A percentile compares a stretch with the other conserved stretches of the same genome.
Conservation (phyloP, 805 yeast species). For the Lachancea quebecensis region DNA sequence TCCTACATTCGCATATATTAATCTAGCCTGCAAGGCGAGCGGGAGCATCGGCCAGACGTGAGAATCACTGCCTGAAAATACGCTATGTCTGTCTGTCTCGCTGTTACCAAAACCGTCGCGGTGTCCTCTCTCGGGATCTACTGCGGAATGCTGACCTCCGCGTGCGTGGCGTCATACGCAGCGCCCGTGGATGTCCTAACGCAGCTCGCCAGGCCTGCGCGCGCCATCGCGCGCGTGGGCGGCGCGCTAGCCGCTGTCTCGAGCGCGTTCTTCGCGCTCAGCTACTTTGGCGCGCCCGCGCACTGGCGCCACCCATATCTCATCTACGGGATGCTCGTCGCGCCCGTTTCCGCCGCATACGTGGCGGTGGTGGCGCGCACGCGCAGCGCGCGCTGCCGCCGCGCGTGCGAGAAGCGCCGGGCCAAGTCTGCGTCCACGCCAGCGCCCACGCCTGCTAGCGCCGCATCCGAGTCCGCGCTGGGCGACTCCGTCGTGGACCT, state of each 20-base stretch:
- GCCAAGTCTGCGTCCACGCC: not conserved
- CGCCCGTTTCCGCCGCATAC: constrained; percentile 5
- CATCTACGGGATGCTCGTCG: constrained; percentile 37
- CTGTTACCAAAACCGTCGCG: constrained; percentile 56
- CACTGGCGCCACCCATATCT: constrained; percentile 66
- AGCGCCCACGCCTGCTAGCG: not conserved
- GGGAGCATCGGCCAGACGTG: not conserved
- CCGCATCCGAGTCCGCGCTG: constrained; percentile 9
- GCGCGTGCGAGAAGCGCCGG: constrained; percentile 1
- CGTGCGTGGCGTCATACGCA: constrained; percentile 32
- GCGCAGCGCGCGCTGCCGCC: constrained; percentile 1
- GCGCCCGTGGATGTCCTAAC: constrained; percentile 16
- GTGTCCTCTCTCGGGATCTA: constrained; percentile 61
- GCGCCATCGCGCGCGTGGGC: constrained; percentile 18
- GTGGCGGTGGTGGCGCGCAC: not conserved
- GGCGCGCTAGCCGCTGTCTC: constrained; percentile 42
- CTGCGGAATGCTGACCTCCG: constrained; percentile 31
- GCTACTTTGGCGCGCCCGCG: constrained; percentile 50
- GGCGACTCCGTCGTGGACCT: constrained; percentile 27
- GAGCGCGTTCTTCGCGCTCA: constrained; percentile 44
- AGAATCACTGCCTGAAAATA: not conserved
- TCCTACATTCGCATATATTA: too few species aligned
- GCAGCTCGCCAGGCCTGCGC: constrained; percentile 14
- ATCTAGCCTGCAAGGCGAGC: too few species aligned
- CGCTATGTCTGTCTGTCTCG: constrained; percentile 47